These are phyloP conservation scores for Cinnamomum micranthum DNA, from an alignment of 164 flowering plant genomes.

Conservation along the genomic window DNA sequence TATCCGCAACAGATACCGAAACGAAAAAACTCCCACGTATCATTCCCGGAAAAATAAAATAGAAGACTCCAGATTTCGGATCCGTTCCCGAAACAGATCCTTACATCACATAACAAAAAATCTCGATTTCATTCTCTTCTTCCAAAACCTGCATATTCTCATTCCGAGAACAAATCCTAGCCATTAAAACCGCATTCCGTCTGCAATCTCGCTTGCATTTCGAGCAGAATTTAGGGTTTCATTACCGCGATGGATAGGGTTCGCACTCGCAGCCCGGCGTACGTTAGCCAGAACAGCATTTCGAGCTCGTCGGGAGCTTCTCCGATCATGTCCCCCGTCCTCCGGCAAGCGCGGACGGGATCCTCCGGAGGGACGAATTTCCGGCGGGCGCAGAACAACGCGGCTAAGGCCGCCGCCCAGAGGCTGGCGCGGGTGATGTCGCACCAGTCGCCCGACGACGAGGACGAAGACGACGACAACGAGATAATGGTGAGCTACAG, in stretches of 20 bases:
- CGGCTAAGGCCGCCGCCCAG: conserved; percentile 87
- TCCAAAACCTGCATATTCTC: too few species aligned
- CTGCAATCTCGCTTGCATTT: background rate
- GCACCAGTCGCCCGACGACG: conserved; percentile 41
- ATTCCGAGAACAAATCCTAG: background rate
- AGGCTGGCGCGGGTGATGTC: conserved; percentile 91
- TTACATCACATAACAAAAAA: too few species aligned
- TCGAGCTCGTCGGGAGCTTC: conserved; percentile 25
- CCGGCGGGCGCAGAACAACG: conserved; percentile 49
- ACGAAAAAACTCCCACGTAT: too few species aligned
- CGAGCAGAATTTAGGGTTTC: background rate
- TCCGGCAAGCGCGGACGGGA: conserved; percentile 57
- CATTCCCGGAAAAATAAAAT: too few species aligned
- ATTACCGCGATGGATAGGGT: conserved; percentile 31
- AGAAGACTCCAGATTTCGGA: too few species aligned
- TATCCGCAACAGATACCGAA: too few species aligned
- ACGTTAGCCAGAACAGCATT: conserved; percentile 38
- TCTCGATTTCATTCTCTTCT: too few species aligned
- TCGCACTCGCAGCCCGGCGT: conserved; percentile 25
- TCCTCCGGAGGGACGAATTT: conserved; percentile 33
- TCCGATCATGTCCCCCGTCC: conserved; percentile 49
- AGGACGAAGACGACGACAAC: conserved; percentile 57
- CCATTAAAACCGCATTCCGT: background rate
- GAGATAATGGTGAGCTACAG: conserved; percentile 18
- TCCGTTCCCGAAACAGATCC: too few species aligned